phyloP scores from a whole-genome alignment of 2,329 filamentous ascomycete genomes.

The Ceratocystis colombiana region DNA sequence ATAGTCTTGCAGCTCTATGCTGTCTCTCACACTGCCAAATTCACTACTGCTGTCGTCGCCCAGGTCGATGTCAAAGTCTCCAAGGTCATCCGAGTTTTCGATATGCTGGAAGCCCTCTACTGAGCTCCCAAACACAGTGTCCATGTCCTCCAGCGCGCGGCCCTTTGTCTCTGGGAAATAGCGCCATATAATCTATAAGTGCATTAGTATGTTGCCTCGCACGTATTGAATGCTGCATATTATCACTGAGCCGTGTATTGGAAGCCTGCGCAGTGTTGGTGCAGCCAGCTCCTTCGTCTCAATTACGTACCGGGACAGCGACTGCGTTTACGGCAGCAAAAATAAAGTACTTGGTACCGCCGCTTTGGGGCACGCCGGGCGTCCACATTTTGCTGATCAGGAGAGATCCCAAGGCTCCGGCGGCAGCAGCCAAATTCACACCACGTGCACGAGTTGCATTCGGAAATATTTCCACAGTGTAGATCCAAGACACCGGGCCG shows the following conservation, averaged over 20 bases:
- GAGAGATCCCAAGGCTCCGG: constrained; percentile 46
- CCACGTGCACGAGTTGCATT: constrained; percentile 47
- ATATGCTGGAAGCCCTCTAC: constrained; percentile 1
- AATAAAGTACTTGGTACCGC: constrained; percentile 47
- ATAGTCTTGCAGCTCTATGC: constrained; percentile 13
- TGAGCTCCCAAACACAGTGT: constrained; percentile 33
- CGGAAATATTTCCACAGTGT: constrained; percentile 52
- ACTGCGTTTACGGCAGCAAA: constrained; percentile 45
- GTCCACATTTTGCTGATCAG: constrained; percentile 45
- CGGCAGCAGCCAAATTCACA: constrained; percentile 46
- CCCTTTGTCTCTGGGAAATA: constrained; percentile 40
- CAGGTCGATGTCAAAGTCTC: constrained; percentile 2
- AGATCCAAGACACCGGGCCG: constrained; percentile 49
- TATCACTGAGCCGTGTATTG: not conserved
- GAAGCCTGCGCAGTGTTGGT: not conserved
- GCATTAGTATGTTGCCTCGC: not conserved
- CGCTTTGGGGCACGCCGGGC: constrained; percentile 31
- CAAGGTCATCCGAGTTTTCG: constrained; percentile 1
- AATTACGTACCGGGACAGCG: constrained; percentile 36
- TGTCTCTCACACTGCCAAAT: constrained; percentile 5
- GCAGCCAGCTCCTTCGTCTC: not conserved
- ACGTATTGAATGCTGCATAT: not conserved
- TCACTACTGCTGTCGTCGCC: constrained; percentile 5
- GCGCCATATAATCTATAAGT: constrained; percentile 34
- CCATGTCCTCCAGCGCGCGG: constrained; percentile 38